A percentile compares a stretch with the other conserved stretches of the same genome.
Conservation (phyloP, 192 early-diverging fungal genomes). For the Kappamyces sp. region DNA sequence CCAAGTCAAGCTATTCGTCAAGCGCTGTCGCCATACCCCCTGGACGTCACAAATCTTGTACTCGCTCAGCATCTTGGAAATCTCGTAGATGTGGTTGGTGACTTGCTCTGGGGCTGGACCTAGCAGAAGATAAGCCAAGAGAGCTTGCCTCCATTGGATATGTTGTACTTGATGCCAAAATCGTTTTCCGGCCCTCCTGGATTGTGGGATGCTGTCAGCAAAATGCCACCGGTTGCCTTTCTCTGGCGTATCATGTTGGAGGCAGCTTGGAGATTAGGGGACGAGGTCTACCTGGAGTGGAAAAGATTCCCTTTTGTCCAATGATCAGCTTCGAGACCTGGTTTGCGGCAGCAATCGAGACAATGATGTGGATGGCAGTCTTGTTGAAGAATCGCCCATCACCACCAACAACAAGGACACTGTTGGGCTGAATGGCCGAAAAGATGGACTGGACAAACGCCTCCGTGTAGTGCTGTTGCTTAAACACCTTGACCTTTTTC, state of each 20-base stretch:
- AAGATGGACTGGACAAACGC: constrained; percentile 95
- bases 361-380: constrained; percentile 84
- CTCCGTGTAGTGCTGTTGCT: constrained; percentile 91
- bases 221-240: constrained; percentile 88
- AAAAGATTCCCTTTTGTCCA: constrained; percentile 87
- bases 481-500: constrained; percentile 67
- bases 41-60: constrained; percentile 60
- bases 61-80: constrained; percentile 65
- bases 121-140: constrained; percentile 8
- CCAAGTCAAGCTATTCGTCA: constrained; percentile 60
- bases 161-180: constrained; percentile 99
- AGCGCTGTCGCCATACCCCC: constrained; percentile 33
- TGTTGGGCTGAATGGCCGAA: constrained; percentile 66
- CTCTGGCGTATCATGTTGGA: constrained; percentile 87
- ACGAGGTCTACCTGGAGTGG: constrained; percentile 60
- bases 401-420: constrained; percentile 88
- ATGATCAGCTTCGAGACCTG: constrained; percentile 78
- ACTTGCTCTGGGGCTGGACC: constrained; percentile 92
- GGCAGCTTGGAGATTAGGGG: constrained; percentile 46
- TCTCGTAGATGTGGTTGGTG: constrained; percentile 86
- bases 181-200: constrained; percentile 96
- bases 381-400: constrained; percentile 89
- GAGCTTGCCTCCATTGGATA: constrained; percentile 75
- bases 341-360: constrained; percentile 79
- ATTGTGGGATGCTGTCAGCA: constrained; percentile 98